Evolutionary conservation across 2,329 filamentous ascomycete genomes (phyloP), one percentile per base, ranked within the genome.

Genomic region (Verticillium nubilum): DNA sequence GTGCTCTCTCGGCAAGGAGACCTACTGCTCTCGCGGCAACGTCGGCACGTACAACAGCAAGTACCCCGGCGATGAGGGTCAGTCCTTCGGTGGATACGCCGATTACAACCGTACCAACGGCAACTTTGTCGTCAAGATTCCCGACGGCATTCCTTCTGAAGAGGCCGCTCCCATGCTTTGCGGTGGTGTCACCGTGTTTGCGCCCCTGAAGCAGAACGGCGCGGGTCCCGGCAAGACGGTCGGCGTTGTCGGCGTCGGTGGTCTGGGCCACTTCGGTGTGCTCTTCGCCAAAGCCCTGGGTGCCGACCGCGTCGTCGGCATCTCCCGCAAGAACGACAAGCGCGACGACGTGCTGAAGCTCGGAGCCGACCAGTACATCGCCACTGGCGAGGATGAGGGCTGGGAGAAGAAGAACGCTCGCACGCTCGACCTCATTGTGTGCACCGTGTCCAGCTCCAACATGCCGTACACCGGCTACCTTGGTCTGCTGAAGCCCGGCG

Each of bases 1-100:
- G 67, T 90, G 87, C 76, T 83, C 82, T 63, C 82, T 82, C 65
- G 82, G 86, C 64, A 87, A 87, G 65, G 86, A 90, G 74, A 88
- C 86, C 53, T 89, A 89, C 75, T 90, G 86, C 76, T 73, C 75
- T n/a, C 42, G 42, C 19, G 72, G 86, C 61, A 80, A 82, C 70
- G 72, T 83, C 25, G 78, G 82, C 58, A 90, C 87, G 0, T 90
- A 88, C 65, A 82, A 83, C 62, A 75, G 76, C 42, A 78, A 76
- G 27, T 84, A 80, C 71, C 78, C 80, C n/a, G 42, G 42, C 42
- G 78, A 81, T 29, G 89, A 87, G 59, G 86, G 88, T 54, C 76
- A 88, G 57, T 79, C 85, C 5, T 78, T 86, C 73, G 82, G 86
- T 53, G 86, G 85, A 10, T 87, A 86, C 67, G 80, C 83, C 1